These are phyloP conservation scores for Haematococcus lacustris DNA, from an alignment of 139 green algal genomes.

Conservation along the genomic window DNA sequence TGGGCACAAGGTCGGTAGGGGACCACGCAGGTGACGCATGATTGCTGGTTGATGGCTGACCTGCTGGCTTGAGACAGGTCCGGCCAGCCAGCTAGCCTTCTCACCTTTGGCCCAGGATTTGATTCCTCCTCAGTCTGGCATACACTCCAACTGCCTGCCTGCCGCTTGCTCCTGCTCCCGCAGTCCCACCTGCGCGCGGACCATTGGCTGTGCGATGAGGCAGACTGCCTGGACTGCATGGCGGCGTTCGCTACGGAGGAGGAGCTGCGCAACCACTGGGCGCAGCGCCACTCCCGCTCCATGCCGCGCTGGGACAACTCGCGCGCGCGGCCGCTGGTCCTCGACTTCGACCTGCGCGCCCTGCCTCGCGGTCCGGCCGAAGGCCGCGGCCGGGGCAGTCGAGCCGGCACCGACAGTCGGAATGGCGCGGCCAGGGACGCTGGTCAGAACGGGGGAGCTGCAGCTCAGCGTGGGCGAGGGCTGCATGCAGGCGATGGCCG, in stretches of 20 bases:
- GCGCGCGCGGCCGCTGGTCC: slow-evolving; percentile 36
- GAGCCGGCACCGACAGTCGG: no score
- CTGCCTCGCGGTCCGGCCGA: not conserved
- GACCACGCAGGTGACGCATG: no score
- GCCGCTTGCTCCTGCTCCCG: no score
- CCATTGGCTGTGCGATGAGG: slow-evolving; percentile 55
- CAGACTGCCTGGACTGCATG: slow-evolving; percentile 51
- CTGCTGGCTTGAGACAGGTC: no score
- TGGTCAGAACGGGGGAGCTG: not conserved
- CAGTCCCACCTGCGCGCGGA: slow-evolving; percentile 22
- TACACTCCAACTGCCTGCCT: no score
- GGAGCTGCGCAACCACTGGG: slow-evolving; percentile 41
- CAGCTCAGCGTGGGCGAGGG: not conserved
- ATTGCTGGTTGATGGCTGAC: no score
- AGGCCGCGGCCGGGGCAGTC: no score
- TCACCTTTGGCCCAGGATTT: no score
- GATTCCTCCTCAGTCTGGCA: no score
- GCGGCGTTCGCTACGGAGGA: slow-evolving; percentile 55
- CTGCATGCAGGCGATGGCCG: not conserved
- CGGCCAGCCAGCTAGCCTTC: no score
- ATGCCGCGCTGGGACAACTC: slow-evolving; percentile 56
- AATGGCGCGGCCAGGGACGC: no score
- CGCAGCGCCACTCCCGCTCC: slow-evolving; percentile 13
- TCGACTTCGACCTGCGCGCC: slow-evolving; percentile 31
- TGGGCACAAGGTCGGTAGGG: no score